Base-by-base conservation (phyloP, 2,329 filamentous ascomycete species). In the Aureobasidium leucospermi region DNA sequence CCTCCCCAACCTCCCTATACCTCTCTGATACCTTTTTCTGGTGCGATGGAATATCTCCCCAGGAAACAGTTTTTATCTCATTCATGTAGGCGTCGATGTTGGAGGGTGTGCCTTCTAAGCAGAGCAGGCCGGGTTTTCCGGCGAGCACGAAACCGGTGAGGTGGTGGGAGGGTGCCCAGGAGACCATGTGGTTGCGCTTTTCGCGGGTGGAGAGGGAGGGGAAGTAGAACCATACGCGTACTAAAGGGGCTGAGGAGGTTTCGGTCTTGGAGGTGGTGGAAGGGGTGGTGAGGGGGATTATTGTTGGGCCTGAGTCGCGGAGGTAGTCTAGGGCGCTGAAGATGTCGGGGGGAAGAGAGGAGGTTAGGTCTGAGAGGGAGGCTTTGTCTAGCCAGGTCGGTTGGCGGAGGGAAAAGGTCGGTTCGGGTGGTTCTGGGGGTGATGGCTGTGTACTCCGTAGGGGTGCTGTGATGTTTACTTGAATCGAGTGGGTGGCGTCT, bases 201-300 rank as follows among this genome's bases (percentile, higher is more conserved):
- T 77, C 76, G 3, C 83, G 78, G 0, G 82, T 85, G 42, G 78
- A 81, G 58, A 85, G 79, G 1, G 81, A 84, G 0, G 82, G 82
- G 62, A 85, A 84, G 68, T 85, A 85, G 66, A 85, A 85, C 82
- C 82, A 85, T 1, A 81, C 82, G 8, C 83, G 73, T 3, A 81
- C 75, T 0, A 80, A 65, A 0, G 75, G 67, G 0, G 60, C 65
- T n/a, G 39, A 5, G 2, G 43, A 34, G 10, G 42, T n/a, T 36
- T 43, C 2, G 23, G 58, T 5, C 28, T 56, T 19, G 52, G 48
- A 16, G 3, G 31, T 15, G 39, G 36, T 3, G 6, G 56, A 16
- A 11, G 43, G 6, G 5, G 45, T 15, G 11, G 60, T 63, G 16
- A 75, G 69, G 5, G 65, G 61, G 0, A 23, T 23, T 23, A 23